Conservation (phyloP, 371 early-diverging fungal species). For the Capniomyces stellatus region DNA sequence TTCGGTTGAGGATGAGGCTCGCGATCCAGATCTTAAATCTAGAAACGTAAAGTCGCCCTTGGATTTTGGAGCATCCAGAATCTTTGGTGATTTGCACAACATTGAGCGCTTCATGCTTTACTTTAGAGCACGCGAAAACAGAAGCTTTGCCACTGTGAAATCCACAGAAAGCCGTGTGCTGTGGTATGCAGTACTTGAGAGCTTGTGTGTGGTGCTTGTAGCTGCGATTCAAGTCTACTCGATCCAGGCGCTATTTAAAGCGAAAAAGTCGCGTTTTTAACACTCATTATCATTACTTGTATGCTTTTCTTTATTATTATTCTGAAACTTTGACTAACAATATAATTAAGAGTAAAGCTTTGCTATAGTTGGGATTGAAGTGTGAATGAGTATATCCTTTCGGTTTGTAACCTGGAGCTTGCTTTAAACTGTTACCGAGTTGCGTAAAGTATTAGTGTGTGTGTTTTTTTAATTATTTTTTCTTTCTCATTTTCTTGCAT, state of each 20-base stretch:
- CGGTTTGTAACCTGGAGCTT: too few species aligned
- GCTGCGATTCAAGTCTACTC: conserved; percentile 73
- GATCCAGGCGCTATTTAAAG: conserved; percentile 50
- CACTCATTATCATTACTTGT: too few species aligned
- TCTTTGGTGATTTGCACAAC: conserved; percentile 34
- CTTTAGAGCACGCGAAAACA: conserved; percentile 69
- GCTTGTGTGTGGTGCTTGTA: conserved; percentile 52
- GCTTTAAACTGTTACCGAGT: too few species aligned
- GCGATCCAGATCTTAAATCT: conserved; percentile 25
- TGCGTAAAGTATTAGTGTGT: too few species aligned
- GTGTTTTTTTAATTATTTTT: too few species aligned
- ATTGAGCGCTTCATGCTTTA: conserved; percentile 61
- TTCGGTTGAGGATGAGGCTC: conserved; percentile 57
- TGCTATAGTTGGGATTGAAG: too few species aligned
- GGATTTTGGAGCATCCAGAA: conserved; percentile 13
- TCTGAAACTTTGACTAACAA: too few species aligned
- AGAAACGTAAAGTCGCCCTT: conserved; percentile 29
- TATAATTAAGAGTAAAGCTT: too few species aligned
- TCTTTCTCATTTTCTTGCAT: too few species aligned
- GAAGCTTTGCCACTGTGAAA: conserved; percentile 72
- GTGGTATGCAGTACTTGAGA: conserved; percentile 68
- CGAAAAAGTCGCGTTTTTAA: conserved; percentile 41
- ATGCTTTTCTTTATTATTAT: too few species aligned
- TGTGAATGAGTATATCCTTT: too few species aligned
- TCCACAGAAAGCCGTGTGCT: conserved; percentile 68